These are phyloP conservation scores for Leccinum pallidistipes DNA, from an alignment of 1,284 basidiomycete species.

Conservation along the genomic window DNA sequence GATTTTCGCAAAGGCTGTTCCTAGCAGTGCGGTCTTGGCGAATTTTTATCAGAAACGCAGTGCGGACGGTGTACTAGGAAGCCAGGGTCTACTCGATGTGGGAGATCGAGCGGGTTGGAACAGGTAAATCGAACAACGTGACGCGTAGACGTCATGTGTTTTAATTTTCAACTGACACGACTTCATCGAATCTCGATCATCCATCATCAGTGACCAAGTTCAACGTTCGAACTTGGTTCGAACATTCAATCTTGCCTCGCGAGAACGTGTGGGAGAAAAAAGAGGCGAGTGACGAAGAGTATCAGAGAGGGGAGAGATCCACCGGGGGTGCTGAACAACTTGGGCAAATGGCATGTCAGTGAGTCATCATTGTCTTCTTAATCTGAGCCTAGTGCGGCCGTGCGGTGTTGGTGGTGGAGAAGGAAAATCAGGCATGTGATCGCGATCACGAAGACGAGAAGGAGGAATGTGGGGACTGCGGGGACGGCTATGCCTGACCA, in stretches of 20 bases:
- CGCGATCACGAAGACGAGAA: background rate
- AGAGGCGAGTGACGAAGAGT: background rate
- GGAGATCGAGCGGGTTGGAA: background rate
- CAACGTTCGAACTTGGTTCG: background rate
- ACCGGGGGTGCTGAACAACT: background rate
- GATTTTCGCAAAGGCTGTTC: background rate
- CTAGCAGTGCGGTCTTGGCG: background rate
- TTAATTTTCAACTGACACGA: constrained; percentile 9
- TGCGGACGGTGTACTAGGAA: constrained; percentile 53
- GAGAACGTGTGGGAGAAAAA: background rate
- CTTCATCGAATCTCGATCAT: too few species aligned
- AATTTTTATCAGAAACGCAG: constrained; percentile 7
- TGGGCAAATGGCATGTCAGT: background rate
- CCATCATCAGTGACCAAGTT: too few species aligned
- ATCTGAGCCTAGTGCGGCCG: background rate
- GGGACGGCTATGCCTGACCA: background rate
- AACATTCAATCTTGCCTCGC: background rate
- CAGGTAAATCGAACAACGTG: background rate
- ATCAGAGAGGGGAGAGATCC: background rate
- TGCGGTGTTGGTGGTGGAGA: background rate
- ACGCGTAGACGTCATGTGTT: constrained; percentile 18
- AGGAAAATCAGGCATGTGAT: background rate
- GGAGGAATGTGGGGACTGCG: background rate
- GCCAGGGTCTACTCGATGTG: background rate
- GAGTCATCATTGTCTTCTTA: background rate